Evolutionary conservation across 805 yeast species (phyloP).

Genomic region (Saccharomycopsis guyanensis): DNA sequence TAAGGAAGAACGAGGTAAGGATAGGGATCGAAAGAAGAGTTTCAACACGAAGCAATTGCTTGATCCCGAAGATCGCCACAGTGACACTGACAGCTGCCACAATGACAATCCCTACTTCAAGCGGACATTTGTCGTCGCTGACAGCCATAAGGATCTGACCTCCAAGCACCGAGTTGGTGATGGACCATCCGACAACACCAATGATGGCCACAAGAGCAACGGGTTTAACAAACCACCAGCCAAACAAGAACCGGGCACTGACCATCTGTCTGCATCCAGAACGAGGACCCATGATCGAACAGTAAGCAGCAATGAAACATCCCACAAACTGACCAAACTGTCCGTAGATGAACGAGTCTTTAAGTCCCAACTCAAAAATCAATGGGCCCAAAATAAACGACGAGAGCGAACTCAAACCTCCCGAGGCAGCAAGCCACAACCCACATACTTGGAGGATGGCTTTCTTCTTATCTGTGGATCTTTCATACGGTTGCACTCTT

Average conservation of each 20-base stretch:
- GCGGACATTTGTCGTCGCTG: conserved; percentile 56
- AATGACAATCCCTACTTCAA: conserved; percentile 68
- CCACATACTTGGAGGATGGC: conserved; percentile 49
- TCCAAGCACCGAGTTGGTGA: conserved; percentile 81
- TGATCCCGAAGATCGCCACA: conserved; percentile 74
- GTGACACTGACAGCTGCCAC: conserved; percentile 55
- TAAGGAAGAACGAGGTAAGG: conserved; percentile 52
- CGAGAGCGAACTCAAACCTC: conserved; percentile 86
- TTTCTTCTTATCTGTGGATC: conserved; percentile 35
- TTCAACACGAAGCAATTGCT: conserved; percentile 61
- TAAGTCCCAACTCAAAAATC: conserved; percentile 60
- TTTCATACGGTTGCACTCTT: conserved; percentile 58
- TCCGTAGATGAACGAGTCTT: conserved; percentile 56
- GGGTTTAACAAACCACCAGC: conserved; percentile 77
- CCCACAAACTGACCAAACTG: conserved; percentile 60
- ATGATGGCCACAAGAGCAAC: conserved; percentile 64
- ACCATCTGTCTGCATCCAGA: conserved; percentile 90
- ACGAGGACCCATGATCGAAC: conserved; percentile 82
- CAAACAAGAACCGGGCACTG: conserved; percentile 69
- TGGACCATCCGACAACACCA: conserved; percentile 90
- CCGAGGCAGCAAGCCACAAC: conserved; percentile 79
- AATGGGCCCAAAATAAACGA: conserved; percentile 72
- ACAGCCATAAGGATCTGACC: conserved; percentile 72
- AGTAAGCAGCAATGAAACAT: conserved; percentile 71
- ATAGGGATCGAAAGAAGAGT: conserved; percentile 63